Conservation (phyloP, 768 basidiomycete genomes). For the Lactarius quietus region DNA sequence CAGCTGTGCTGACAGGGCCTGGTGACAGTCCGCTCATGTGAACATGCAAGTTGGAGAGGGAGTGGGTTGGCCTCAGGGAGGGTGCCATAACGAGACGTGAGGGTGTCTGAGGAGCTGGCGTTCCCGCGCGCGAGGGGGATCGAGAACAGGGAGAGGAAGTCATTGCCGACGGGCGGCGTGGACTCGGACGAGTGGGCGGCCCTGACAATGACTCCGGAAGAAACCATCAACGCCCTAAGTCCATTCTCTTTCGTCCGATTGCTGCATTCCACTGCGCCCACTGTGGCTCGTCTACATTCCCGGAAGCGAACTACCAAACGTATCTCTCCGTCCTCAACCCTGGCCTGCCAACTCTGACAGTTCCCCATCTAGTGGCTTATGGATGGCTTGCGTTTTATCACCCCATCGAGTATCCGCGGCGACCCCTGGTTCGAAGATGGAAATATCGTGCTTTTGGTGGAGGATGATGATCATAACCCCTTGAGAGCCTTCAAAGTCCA, state of each 20-base stretch:
- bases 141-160: constrained; percentile 27
- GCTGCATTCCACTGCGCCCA: not conserved
- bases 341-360: too few species aligned
- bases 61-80: constrained; percentile 49
- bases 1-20: constrained; percentile 6
- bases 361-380: not conserved
- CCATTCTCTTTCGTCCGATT: not conserved
- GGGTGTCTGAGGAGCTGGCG: constrained; percentile 41
- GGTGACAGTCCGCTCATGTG: constrained; percentile 33
- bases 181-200: not conserved
- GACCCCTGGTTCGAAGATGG: constrained; percentile 62
- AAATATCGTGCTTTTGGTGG: constrained; percentile 47
- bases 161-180: constrained; percentile 1
- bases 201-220: not conserved
- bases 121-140: constrained; percentile 37
- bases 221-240: not conserved
- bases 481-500: constrained; percentile 52
- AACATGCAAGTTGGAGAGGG: constrained; percentile 54
- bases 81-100: constrained; percentile 54
- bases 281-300: not conserved
- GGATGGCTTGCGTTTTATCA: constrained; percentile 10
- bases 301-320: not conserved
- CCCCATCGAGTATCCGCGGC: constrained; percentile 27
- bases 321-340: not conserved
- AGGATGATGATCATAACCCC: constrained; percentile 32